Evolutionary conservation across 352 stramenopile genomes (phyloP).

Genomic region (Peronospora belbahrii): DNA sequence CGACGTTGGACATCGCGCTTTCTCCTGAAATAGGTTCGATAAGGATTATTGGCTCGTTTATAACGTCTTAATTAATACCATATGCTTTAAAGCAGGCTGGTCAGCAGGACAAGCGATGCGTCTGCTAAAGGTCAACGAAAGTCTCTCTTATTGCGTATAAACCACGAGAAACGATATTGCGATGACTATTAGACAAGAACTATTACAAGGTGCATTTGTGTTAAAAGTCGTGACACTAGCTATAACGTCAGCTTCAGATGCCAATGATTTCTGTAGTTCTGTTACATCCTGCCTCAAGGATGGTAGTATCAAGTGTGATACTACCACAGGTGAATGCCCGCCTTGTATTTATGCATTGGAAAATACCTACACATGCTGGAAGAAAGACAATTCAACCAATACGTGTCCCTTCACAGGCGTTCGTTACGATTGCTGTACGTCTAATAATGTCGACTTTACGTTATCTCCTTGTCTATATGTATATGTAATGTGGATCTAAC

Average conservation of each 20-base stretch:
- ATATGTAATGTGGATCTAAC: neutral
- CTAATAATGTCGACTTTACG: neutral
- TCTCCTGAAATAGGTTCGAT: no score
- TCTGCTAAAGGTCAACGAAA: no score
- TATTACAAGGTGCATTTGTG: neutral
- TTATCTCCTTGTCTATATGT: neutral
- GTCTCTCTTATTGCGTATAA: no score
- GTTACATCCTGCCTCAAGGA: conserved; percentile 35
- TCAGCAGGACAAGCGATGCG: no score
- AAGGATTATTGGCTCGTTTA: no score
- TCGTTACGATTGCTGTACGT: conserved; percentile 71
- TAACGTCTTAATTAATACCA: no score
- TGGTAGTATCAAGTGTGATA: conserved; percentile 25
- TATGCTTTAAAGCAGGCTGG: no score
- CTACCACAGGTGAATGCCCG: conserved; percentile 38
- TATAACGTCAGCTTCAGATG: conserved; percentile 11
- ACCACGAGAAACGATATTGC: no score
- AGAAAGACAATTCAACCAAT: conserved; percentile 55
- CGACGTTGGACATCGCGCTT: no score
- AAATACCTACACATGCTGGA: conserved; percentile 49
- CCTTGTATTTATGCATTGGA: conserved; percentile 55
- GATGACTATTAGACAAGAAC: no score
- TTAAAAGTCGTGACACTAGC: neutral
- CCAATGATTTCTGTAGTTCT: conserved; percentile 30
- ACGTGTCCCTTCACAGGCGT: conserved; percentile 57